phyloP scores from a whole-genome alignment of 108 stramenopile genomes.

The Stephanodiscus minutulus region DNA sequence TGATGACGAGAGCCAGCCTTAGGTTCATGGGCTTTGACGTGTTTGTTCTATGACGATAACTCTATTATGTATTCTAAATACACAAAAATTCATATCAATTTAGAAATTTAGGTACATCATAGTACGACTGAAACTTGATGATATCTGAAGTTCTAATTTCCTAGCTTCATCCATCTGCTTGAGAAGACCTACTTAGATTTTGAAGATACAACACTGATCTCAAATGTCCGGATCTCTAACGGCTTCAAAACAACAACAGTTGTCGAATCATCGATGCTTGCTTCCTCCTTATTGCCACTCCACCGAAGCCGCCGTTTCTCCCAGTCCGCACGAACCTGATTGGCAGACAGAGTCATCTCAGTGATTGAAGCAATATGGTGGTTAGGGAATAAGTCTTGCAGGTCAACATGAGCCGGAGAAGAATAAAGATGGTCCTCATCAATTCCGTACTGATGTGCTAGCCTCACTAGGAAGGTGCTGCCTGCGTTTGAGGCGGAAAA shows the following conservation, averaged over 20 bases:
- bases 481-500: conserved; percentile 34
- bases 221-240: conserved; percentile 72
- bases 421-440: conserved; percentile 69
- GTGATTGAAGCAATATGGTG: conserved; percentile 25
- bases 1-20: too few relatives aligned
- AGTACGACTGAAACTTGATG: too few relatives aligned
- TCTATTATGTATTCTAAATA: too few relatives aligned
- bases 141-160: too few relatives aligned
- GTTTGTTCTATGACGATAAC: too few relatives aligned
- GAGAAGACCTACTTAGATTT: too few relatives aligned
- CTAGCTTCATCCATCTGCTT: too few relatives aligned
- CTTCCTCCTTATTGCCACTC: background rate
- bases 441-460: conserved; percentile 88
- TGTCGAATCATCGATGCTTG: background rate
- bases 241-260: conserved; percentile 43
- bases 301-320: conserved; percentile 41
- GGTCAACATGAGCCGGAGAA: conserved; percentile 58
- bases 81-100: too few relatives aligned
- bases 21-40: too few relatives aligned
- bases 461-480: conserved; percentile 62
- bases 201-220: conserved; percentile 21
- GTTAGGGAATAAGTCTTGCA: conserved; percentile 43
- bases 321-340: conserved; percentile 46
- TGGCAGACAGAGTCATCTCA: conserved; percentile 70
- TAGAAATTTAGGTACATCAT: too few relatives aligned